phyloP scores from a whole-genome alignment of 352 stramenopile species.

The Peronospora belbahrii region DNA sequence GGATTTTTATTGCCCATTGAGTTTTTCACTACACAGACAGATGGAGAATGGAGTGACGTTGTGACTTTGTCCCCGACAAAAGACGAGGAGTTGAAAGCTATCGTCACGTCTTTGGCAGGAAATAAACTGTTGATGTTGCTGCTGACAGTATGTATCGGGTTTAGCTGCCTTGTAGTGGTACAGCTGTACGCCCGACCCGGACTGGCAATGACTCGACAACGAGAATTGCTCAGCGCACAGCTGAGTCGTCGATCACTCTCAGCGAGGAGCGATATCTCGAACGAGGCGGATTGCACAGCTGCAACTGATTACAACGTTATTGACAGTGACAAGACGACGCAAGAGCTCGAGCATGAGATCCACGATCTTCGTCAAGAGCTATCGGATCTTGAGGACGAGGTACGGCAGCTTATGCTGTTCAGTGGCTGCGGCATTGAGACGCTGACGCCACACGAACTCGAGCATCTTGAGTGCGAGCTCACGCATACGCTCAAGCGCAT shows the following conservation, averaged over 20 bases:
- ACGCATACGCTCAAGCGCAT: slow-evolving; percentile 46
- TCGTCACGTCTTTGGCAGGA: slow-evolving; percentile 34
- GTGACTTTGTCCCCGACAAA: slow-evolving; percentile 35
- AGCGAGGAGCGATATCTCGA: not conserved
- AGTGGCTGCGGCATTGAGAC: slow-evolving; percentile 68
- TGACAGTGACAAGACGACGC: slow-evolving; percentile 3
- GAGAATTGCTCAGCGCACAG: slow-evolving; percentile 5
- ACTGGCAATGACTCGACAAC: slow-evolving; percentile 6
- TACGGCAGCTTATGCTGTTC: slow-evolving; percentile 64
- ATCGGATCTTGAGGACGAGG: slow-evolving; percentile 66
- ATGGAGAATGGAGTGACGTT: slow-evolving; percentile 47
- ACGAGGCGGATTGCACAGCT: not conserved
- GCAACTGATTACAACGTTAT: not conserved
- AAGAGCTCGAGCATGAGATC: slow-evolving; percentile 52
- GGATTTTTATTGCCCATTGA: slow-evolving; percentile 16
- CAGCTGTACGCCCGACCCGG: slow-evolving; percentile 24
- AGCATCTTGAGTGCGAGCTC: slow-evolving; percentile 48
- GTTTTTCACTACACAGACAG: slow-evolving; percentile 45
- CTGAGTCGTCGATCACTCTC: slow-evolving; percentile 8
- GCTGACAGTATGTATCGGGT: slow-evolving; percentile 42
- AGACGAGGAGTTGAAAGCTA: slow-evolving; percentile 46
- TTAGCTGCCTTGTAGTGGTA: slow-evolving; percentile 35
- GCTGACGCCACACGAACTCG: slow-evolving; percentile 37
- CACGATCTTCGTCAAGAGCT: slow-evolving; percentile 61
- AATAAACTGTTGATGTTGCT: slow-evolving; percentile 47